phyloP scores from a whole-genome alignment of 768 basidiomycete species.

The Dioszegia crocea region DNA sequence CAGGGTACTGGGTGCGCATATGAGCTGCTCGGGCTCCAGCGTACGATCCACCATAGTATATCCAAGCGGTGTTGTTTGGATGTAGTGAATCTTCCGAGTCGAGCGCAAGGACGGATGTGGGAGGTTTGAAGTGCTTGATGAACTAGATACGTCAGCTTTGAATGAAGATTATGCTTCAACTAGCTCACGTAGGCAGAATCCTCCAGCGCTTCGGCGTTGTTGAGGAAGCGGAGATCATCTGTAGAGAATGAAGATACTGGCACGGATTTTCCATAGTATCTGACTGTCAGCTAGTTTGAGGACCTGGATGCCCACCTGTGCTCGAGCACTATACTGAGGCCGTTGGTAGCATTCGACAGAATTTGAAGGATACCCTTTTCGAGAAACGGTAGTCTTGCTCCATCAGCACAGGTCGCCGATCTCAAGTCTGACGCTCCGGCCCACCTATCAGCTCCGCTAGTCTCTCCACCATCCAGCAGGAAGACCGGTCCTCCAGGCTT shows the following conservation, averaged over 20 bases:
- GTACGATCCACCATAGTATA: conserved; percentile 85
- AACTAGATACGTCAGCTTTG: conserved; percentile 53
- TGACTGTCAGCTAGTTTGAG: conserved; percentile 9
- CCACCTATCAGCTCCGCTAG: conserved; percentile 67
- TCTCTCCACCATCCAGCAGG: conserved; percentile 90
- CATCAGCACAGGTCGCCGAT: not conserved
- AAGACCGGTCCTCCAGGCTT: conserved; percentile 73
- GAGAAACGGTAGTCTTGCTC: conserved; percentile 55
- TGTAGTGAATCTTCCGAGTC: conserved; percentile 59
- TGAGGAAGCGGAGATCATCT: conserved; percentile 78
- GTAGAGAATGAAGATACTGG: conserved; percentile 75
- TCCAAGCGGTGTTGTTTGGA: conserved; percentile 53
- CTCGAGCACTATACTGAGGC: conserved; percentile 84
- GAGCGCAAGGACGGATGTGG: conserved; percentile 22
- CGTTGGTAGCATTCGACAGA: conserved; percentile 74
- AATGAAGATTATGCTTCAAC: not conserved
- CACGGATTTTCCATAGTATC: conserved; percentile 70
- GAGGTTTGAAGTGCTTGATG: conserved; percentile 72
- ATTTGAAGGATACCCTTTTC: conserved; percentile 84
- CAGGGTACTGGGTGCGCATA: conserved; percentile 79
- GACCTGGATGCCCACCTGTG: conserved; percentile 59
- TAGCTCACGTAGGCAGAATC: conserved; percentile 67
- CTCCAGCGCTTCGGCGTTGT: conserved; percentile 79
- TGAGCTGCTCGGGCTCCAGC: conserved; percentile 91
- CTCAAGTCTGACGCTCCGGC: not conserved